phyloP scores from a whole-genome alignment of 805 yeast genomes.

The Candida awuae region DNA sequence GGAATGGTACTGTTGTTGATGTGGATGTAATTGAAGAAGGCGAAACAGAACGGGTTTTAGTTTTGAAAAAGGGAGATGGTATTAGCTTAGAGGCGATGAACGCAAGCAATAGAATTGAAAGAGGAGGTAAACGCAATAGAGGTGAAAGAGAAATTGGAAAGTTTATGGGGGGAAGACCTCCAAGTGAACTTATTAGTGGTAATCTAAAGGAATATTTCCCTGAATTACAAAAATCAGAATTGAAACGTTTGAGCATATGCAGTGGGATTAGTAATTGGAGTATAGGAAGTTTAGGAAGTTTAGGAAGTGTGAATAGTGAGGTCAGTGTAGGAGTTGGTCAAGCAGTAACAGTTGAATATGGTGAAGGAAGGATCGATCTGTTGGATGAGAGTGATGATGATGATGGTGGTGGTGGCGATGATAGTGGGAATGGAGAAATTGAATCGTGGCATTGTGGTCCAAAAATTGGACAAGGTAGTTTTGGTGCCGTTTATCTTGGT shows the following conservation, averaged over 20 bases:
- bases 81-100: constrained; percentile 40
- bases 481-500: constrained; percentile 89
- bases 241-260: constrained; percentile 10
- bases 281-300: not conserved
- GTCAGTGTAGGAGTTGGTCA: constrained; percentile 26
- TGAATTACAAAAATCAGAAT: constrained; percentile 57
- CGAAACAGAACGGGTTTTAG: not conserved
- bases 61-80: not conserved
- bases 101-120: constrained; percentile 35
- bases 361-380: constrained; percentile 24
- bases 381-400: constrained; percentile 46
- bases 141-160: constrained; percentile 12
- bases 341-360: constrained; percentile 10
- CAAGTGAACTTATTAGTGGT: constrained; percentile 83
- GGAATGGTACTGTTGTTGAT: constrained; percentile 7
- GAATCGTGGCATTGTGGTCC: constrained; percentile 82
- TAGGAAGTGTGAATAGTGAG: constrained; percentile 20
- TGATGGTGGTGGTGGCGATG: constrained; percentile 22
- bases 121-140: constrained; percentile 1
- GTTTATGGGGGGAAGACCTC: constrained; percentile 85
- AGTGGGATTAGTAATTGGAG: constrained; percentile 13
- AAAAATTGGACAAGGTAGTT: constrained; percentile 88
- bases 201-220: constrained; percentile 91
- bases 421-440: constrained; percentile 31
- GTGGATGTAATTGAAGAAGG: constrained; percentile 40